Percentiles rank a stretch among this genome's conserved stretches.
phyloP scores from a whole-genome alignment of 2,329 filamentous ascomycete genomes.

The Akanthomyces uredinophilus region DNA sequence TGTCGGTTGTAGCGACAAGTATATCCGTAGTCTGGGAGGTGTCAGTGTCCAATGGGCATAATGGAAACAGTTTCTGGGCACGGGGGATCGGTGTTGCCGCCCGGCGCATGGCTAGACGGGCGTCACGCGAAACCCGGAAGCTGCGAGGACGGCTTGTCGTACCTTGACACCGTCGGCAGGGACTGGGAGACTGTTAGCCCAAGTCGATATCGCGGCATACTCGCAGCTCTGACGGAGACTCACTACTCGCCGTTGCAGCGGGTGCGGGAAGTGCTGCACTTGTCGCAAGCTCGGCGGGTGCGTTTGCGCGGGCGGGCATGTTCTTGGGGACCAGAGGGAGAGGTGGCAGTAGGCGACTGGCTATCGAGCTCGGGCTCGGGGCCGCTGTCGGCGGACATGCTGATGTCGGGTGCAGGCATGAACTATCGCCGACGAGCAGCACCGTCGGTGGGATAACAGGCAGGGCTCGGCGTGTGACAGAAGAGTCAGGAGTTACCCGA shows the following conservation, averaged over 20 bases:
- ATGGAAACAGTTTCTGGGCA: too few species aligned
- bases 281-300: constrained; percentile 28
- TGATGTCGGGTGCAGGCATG: neutral
- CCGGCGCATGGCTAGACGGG: neutral
- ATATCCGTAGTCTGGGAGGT: constrained; percentile 31
- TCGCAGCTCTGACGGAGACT: constrained; percentile 18
- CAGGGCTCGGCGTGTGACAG: too few species aligned
- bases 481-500: too few species aligned
- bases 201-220: neutral
- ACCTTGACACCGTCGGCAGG: constrained; percentile 34
- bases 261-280: constrained; percentile 34
- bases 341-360: constrained; percentile 18
- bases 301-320: constrained; percentile 26
- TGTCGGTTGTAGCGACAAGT: constrained; percentile 33
- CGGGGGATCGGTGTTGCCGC: neutral
- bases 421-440: neutral
- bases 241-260: constrained; percentile 41
- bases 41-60: neutral
- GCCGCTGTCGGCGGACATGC: constrained; percentile 4
- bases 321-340: neutral
- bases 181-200: constrained; percentile 15
- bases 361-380: constrained; percentile 7
- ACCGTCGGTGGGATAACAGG: neutral
- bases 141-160: constrained; percentile 14
- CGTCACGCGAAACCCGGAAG: neutral